A percentile compares a stretch with the other conserved stretches of the same genome.
Conservation (phyloP, 495 filamentous ascomycete species). For the Physcia stellaris region DNA sequence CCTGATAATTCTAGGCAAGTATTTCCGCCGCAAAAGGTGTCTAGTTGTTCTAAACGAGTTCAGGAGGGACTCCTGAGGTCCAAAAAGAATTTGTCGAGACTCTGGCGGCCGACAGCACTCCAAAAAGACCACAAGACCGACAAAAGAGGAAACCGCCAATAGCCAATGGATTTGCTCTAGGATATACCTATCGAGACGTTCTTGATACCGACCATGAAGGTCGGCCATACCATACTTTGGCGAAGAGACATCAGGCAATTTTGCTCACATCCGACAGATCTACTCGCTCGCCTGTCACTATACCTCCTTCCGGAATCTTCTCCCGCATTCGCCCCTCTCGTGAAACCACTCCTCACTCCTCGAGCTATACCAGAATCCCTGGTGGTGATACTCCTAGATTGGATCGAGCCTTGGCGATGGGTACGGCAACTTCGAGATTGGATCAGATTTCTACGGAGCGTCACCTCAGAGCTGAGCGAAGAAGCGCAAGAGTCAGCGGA, state of each 20-base stretch:
- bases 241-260: neutral
- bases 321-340: conserved; percentile 66
- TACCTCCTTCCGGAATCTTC: conserved; percentile 79
- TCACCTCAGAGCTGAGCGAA: conserved; percentile 59
- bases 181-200: conserved; percentile 93
- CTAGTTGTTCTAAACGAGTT: conserved; percentile 1
- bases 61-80: conserved; percentile 76
- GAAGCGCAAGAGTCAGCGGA: conserved; percentile 72
- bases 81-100: conserved; percentile 85
- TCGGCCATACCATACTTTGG: conserved; percentile 17
- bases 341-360: conserved; percentile 74
- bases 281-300: conserved; percentile 77
- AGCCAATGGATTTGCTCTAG: conserved; percentile 85
- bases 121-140: conserved; percentile 36
- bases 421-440: conserved; percentile 74
- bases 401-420: conserved; percentile 89
- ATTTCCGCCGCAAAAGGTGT: neutral
- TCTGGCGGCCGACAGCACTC: conserved; percentile 46
- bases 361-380: conserved; percentile 76
- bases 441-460: conserved; percentile 65
- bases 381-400: conserved; percentile 80
- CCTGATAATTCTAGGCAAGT: conserved; percentile 66
- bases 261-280: conserved; percentile 42
- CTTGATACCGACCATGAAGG: conserved; percentile 91
- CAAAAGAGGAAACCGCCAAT: conserved; percentile 61